These are phyloP conservation scores for Casuarina glauca DNA, from an alignment of 306 rosid genomes.

Conservation along the genomic window DNA sequence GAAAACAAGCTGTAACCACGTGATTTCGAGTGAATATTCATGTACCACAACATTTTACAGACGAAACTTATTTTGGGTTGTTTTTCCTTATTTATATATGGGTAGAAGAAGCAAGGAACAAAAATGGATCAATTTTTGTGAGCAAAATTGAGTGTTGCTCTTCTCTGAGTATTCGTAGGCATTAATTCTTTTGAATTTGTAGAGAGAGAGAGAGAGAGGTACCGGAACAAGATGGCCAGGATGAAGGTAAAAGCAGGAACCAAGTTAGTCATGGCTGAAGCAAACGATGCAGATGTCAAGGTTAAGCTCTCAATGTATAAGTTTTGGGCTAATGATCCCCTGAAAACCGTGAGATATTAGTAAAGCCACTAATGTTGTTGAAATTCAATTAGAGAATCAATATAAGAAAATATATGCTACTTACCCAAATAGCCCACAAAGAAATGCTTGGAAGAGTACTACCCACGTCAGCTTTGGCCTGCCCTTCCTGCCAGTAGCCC, in stretches of 20 bases:
- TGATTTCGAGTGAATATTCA: too few species aligned
- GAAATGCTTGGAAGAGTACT: slow-evolving; percentile 57
- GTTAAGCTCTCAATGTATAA: slow-evolving; percentile 49
- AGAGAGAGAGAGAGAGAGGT: background rate
- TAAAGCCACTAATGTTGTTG: background rate
- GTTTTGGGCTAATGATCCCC: slow-evolving; percentile 63
- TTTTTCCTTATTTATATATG: too few species aligned
- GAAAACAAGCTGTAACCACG: too few species aligned
- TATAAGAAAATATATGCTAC: background rate
- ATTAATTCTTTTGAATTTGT: background rate
- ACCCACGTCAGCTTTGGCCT: slow-evolving; percentile 61
- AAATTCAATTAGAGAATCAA: background rate
- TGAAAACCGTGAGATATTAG: slow-evolving; percentile 4
- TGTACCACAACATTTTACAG: too few species aligned
- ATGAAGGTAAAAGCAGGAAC: slow-evolving; percentile 62
- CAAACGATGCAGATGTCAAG: slow-evolving; percentile 68
- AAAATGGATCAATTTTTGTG: too few species aligned
- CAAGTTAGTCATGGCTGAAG: slow-evolving; percentile 62
- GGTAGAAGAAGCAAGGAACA: too few species aligned
- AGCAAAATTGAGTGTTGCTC: too few species aligned
- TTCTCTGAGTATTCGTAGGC: too few species aligned
- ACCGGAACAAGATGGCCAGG: slow-evolving; percentile 58
- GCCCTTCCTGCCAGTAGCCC: slow-evolving; percentile 46
- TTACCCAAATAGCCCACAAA: slow-evolving; percentile 82
- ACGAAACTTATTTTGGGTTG: too few species aligned